These are phyloP conservation scores for Tetrastigma voinierianum DNA, from an alignment of 164 flowering plant genomes.

Conservation along the genomic window DNA sequence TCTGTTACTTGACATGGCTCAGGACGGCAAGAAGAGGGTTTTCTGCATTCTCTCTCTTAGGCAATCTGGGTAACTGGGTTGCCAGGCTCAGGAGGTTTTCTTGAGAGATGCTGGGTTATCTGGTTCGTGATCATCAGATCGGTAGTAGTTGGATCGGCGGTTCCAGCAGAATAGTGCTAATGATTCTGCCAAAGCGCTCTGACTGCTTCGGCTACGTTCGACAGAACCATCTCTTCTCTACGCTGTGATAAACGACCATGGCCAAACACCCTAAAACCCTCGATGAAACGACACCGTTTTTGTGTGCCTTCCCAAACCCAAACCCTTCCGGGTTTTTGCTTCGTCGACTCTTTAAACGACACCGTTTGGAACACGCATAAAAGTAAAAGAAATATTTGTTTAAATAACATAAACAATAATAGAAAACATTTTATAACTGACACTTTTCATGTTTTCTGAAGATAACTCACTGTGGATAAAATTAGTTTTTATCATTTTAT, in stretches of 20 bases:
- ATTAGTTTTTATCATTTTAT: too few relatives aligned
- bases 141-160: not conserved
- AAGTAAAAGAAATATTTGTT: too few relatives aligned
- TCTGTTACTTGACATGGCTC: constrained; percentile 3
- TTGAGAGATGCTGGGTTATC: constrained; percentile 34
- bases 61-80: constrained; percentile 49
- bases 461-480: too few relatives aligned
- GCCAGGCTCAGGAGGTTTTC: constrained; percentile 37
- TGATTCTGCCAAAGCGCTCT: constrained; percentile 42
- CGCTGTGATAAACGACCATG: not conserved
- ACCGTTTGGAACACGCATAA: too few relatives aligned
- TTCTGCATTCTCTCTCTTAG: constrained; percentile 67
- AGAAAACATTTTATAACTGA: too few relatives aligned
- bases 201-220: constrained; percentile 79
- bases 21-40: constrained; percentile 17
- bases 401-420: too few relatives aligned
- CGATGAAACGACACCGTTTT: too few relatives aligned
- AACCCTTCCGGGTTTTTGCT: too few relatives aligned
- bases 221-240: constrained; percentile 57
- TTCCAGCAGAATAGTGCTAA: constrained; percentile 22
- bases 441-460: too few relatives aligned
- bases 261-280: not conserved
- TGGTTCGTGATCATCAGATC: constrained; percentile 13
- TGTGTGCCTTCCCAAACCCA: too few relatives aligned
- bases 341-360: too few relatives aligned